Percentiles rank a stretch among this genome's conserved stretches.
Evolutionary conservation across 2,329 filamentous ascomycete species (phyloP).

Genomic region (Botrytis fabae): DNA sequence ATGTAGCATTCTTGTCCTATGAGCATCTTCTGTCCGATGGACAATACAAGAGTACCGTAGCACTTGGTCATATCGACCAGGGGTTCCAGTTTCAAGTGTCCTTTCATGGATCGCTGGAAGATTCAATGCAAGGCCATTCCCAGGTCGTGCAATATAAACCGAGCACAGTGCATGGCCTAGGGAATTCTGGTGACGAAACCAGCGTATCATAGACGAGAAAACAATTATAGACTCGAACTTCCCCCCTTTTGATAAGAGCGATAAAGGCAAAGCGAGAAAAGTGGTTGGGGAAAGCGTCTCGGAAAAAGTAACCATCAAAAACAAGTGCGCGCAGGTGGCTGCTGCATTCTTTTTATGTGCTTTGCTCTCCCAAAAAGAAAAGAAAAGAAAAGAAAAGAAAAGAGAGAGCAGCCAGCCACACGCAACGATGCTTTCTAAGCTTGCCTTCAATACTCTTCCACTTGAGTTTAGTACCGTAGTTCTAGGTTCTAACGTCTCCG

Average conservation of each 20-base stretch:
- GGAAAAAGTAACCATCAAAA: background rate
- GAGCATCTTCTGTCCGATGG: background rate
- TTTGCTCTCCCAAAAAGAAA: background rate
- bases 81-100: background rate
- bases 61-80: background rate
- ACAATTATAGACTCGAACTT: background rate
- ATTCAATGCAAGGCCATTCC: constrained; percentile 18
- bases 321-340: background rate
- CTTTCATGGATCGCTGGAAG: background rate
- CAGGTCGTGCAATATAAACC: background rate
- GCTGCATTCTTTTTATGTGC: background rate
- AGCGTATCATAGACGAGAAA: constrained; percentile 1
- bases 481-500: background rate
- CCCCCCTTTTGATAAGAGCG: constrained; percentile 13
- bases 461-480: background rate
- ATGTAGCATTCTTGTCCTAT: constrained; percentile 8
- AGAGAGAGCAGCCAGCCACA: background rate
- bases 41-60: background rate
- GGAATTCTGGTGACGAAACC: background rate
- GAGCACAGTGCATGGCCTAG: background rate
- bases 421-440: background rate
- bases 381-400: too few species aligned
- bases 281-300: constrained; percentile 2
- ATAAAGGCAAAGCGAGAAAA: constrained; percentile 6
- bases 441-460: background rate